Percentiles rank a stretch among this genome's conserved stretches.
phyloP scores from a whole-genome alignment of 805 yeast species.

The Grigorovia yakushimaensis region DNA sequence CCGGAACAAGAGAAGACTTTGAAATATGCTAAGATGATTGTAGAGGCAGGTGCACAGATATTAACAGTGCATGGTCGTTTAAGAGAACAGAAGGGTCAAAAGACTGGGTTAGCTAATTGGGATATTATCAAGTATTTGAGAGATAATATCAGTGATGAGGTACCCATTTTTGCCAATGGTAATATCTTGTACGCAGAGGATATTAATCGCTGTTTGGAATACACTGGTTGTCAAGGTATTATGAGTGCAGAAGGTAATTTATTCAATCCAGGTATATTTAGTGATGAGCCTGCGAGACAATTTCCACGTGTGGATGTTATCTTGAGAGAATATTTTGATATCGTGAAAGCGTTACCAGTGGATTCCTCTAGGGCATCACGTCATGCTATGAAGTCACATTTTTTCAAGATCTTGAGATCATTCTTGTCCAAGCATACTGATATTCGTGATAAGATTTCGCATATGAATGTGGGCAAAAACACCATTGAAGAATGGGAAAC shows the following conservation, averaged over 20 bases:
- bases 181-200: slow-evolving; percentile 88
- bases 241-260: slow-evolving; percentile 97
- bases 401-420: slow-evolving; percentile 78
- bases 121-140: slow-evolving; percentile 59
- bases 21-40: slow-evolving; percentile 79
- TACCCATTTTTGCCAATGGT: slow-evolving; percentile 91
- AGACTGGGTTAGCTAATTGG: slow-evolving; percentile 96
- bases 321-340: slow-evolving; percentile 79
- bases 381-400: slow-evolving; percentile 82
- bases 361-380: slow-evolving; percentile 51
- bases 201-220: slow-evolving; percentile 54
- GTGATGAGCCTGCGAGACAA: slow-evolving; percentile 46
- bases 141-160: slow-evolving; percentile 66
- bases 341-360: slow-evolving; percentile 39
- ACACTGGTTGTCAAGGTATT: slow-evolving; percentile 73
- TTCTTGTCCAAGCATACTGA: slow-evolving; percentile 71
- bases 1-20: slow-evolving; percentile 77
- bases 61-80: slow-evolving; percentile 92
- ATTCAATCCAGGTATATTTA: slow-evolving; percentile 85
- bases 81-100: slow-evolving; percentile 95
- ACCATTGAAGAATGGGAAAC: slow-evolving; percentile 42
- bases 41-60: slow-evolving; percentile 91
- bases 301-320: slow-evolving; percentile 81
- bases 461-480: slow-evolving; percentile 32
- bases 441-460: slow-evolving; percentile 63